Conservation (phyloP, 2,329 filamentous ascomycete genomes). For the Diaporthe destruens region DNA sequence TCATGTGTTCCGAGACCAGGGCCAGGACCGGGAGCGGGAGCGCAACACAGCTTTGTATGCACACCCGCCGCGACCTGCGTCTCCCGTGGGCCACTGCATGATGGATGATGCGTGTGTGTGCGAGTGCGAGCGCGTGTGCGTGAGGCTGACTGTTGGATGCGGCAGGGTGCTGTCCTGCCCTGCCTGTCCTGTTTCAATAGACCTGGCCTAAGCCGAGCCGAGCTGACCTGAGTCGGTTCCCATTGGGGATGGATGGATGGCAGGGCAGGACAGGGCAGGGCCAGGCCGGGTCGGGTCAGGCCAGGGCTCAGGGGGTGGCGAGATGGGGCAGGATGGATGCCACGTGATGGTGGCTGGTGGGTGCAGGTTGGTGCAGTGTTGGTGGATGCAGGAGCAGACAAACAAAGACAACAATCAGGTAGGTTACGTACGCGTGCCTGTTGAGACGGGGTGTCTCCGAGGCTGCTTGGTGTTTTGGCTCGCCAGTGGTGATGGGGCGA, state of each 20-base stretch:
- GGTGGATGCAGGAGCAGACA: neutral
- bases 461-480: neutral
- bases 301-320: constrained; percentile 4
- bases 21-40: constrained; percentile 4
- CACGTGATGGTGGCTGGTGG: constrained; percentile 6
- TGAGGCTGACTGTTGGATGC: constrained; percentile 16
- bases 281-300: neutral
- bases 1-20: neutral
- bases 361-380: constrained; percentile 4
- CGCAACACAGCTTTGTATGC: constrained; percentile 27
- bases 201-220: constrained; percentile 11
- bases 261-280: neutral
- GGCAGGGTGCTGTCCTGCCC: neutral
- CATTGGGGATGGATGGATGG: constrained; percentile 9
- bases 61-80: constrained; percentile 4
- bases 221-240: constrained; percentile 16
- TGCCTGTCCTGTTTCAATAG: neutral
- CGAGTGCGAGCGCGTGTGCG: neutral
- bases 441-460: constrained; percentile 7
- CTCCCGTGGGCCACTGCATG: constrained; percentile 23
- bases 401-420: neutral
- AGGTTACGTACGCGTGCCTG: constrained; percentile 25
- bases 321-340: neutral
- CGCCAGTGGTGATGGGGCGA: neutral
- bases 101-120: constrained; percentile 11